These are phyloP conservation scores for Penicillium hesseltinei DNA, from an alignment of 2,329 filamentous ascomycete genomes.

Conservation along the genomic window DNA sequence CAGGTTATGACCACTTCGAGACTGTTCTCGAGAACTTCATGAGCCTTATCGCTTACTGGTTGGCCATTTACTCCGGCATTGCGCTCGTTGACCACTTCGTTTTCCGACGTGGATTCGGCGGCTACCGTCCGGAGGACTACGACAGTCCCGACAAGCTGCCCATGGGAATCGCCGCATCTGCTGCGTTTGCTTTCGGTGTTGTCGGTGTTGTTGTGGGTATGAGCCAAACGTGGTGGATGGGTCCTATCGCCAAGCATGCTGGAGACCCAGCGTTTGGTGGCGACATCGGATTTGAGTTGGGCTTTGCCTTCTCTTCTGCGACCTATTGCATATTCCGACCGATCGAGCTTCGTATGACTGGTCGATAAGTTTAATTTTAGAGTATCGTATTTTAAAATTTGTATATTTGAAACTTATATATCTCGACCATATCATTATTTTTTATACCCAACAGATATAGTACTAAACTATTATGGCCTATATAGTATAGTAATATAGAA, in stretches of 20 bases:
- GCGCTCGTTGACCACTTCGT: conserved; percentile 65
- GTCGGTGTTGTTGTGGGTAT: conserved; percentile 68
- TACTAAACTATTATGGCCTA: no score
- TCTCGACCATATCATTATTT: no score
- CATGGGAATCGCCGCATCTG: conserved; percentile 60
- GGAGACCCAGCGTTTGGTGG: conserved; percentile 49
- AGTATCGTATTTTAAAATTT: neutral
- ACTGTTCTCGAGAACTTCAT: conserved; percentile 68
- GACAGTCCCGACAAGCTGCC: conserved; percentile 59
- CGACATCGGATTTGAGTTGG: conserved; percentile 65
- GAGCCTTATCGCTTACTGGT: conserved; percentile 67
- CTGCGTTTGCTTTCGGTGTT: conserved; percentile 63
- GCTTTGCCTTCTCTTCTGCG: conserved; percentile 58
- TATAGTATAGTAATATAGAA: no score
- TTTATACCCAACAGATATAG: no score
- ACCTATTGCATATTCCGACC: conserved; percentile 54
- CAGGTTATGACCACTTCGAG: conserved; percentile 65
- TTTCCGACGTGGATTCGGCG: conserved; percentile 61
- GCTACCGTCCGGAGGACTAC: conserved; percentile 61
- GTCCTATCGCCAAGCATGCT: conserved; percentile 63
- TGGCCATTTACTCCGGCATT: conserved; percentile 70
- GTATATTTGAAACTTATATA: no score
- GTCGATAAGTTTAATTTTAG: conserved; percentile 32
- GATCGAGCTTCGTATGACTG: conserved; percentile 48
- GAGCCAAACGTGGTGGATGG: conserved; percentile 67